Evolutionary conservation across 83 land plant species (phyloP), one percentile per base, ranked within the genome.

Genomic region (Diphasiastrum complanatum): DNA sequence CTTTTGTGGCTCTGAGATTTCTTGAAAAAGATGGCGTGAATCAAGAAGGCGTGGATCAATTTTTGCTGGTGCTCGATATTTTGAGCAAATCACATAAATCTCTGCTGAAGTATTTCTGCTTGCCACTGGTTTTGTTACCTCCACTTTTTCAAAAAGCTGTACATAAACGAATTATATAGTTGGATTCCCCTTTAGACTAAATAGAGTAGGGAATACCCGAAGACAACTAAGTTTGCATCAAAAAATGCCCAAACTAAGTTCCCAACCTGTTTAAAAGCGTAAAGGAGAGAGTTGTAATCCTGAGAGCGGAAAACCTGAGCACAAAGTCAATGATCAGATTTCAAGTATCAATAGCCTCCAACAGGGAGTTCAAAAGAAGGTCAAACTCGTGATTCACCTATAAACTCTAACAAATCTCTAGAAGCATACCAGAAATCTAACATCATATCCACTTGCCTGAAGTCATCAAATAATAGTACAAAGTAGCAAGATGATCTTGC

Each of bases 11-110:
- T 85, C 86, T 14, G 57, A 58, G 30, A 82, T 68, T 30, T 80
- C 84, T 64, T 79, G 79, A 56, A 92, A 88, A 4, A 92, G 74
- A 71, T 85, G 81, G 43, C 80, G 82, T 45, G 86, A 67, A 79
- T 88, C 96, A 61, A 92, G 85, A 49, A 89, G 89, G 27, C 88
- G 96, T 4, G 99, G 96, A 71, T 93, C 99, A 55, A 93, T 93
- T 71, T 89, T 93, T 6, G 92, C 86, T 69, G 99, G 96, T 5
- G 99, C 99, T 60, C 83, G 85, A 40, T 93, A 93, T 51, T 63
- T 91, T 10, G 73, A 48, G 41, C 89, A 79, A 45, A 93, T 65
- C 19, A 89, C 74, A 65, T 78, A 89, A 33, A 84, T 86, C 64
- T 93, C 99, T 0, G 99, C 99, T 30, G 99, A 92, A 45, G 91